Conservation (phyloP, 306 rosid species). For the Prunus dulcis region DNA sequence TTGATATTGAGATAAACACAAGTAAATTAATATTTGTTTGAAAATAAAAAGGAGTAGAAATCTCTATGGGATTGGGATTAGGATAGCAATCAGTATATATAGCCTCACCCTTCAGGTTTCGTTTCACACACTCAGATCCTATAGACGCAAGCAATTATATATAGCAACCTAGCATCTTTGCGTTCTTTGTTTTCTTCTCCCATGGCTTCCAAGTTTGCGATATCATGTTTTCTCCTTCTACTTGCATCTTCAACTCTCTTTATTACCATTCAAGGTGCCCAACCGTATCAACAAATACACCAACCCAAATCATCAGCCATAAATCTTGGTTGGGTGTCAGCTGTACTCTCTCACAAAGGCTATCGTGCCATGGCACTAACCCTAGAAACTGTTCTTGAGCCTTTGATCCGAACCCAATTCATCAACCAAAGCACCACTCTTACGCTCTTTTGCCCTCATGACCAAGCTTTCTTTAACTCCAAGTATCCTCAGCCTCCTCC, state of each 20-base stretch:
- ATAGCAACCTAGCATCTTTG: background rate
- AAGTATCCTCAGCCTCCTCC: conserved; percentile 10
- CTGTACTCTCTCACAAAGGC: background rate
- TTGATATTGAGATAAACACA: too few species aligned
- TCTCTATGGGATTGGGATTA: too few species aligned
- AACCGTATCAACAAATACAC: background rate
- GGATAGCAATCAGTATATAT: too few species aligned
- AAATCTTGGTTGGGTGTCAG: background rate
- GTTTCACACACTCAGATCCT: background rate
- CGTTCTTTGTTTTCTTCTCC: background rate
- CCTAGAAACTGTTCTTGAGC: background rate
- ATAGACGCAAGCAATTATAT: too few species aligned
- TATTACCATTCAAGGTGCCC: background rate
- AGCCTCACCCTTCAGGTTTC: too few species aligned
- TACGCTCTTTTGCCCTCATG: background rate
- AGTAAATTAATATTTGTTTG: too few species aligned
- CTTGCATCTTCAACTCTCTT: background rate
- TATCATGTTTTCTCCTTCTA: background rate
- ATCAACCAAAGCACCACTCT: background rate
- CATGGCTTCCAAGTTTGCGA: background rate
- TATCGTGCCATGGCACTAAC: background rate
- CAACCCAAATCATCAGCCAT: background rate
- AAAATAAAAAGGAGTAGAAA: too few species aligned
- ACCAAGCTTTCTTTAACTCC: background rate
- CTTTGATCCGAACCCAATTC: too few species aligned